Percentiles rank a stretch among this genome's conserved stretches.
These are phyloP conservation scores for Chloris gayana DNA, from an alignment of 176 grass and related monocot genomes.

Conservation along the genomic window DNA sequence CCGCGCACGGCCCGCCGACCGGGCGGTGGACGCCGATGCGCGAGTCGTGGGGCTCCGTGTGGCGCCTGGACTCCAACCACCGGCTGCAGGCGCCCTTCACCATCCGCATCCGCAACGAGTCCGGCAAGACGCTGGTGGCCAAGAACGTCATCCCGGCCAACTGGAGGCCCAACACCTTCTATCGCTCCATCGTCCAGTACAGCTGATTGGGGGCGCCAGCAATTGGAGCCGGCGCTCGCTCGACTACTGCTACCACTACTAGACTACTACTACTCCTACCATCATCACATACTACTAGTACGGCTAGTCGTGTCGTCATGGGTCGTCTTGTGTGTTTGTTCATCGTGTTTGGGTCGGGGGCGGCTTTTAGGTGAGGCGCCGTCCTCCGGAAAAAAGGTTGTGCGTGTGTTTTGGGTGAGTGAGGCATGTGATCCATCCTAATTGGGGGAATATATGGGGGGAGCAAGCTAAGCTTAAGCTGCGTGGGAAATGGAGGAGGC, in stretches of 20 bases:
- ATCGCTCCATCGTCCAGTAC: slow-evolving; percentile 89
- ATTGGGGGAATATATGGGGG: neutral
- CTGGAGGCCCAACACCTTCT: slow-evolving; percentile 75
- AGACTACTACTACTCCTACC: neutral
- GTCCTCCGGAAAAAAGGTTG: neutral
- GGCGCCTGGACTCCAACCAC: slow-evolving; percentile 68
- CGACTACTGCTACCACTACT: neutral
- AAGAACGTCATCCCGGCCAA: slow-evolving; percentile 67
- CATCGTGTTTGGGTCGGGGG: neutral
- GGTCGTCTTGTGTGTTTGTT: neutral
- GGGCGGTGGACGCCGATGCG: slow-evolving; percentile 65
- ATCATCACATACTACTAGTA: neutral
- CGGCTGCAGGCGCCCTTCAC: slow-evolving; percentile 71
- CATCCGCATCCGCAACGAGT: slow-evolving; percentile 75
- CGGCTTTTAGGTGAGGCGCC: slow-evolving; percentile 40
- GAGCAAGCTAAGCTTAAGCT: slow-evolving; percentile 2
- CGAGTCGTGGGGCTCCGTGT: slow-evolving; percentile 78
- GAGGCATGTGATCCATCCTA: slow-evolving; percentile 13
- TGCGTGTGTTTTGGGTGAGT: neutral
- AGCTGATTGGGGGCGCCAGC: slow-evolving; percentile 24
- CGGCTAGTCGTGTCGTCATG: neutral
- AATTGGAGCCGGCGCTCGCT: neutral
- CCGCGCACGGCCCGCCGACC: slow-evolving; percentile 9
- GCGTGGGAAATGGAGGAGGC: slow-evolving; percentile 70
- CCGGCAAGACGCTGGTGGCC: slow-evolving; percentile 72